Percentiles rank a stretch among this genome's conserved stretches.
These are phyloP conservation scores for Arachis hypogaea DNA, from an alignment of 306 rosid genomes.

Conservation along the genomic window DNA sequence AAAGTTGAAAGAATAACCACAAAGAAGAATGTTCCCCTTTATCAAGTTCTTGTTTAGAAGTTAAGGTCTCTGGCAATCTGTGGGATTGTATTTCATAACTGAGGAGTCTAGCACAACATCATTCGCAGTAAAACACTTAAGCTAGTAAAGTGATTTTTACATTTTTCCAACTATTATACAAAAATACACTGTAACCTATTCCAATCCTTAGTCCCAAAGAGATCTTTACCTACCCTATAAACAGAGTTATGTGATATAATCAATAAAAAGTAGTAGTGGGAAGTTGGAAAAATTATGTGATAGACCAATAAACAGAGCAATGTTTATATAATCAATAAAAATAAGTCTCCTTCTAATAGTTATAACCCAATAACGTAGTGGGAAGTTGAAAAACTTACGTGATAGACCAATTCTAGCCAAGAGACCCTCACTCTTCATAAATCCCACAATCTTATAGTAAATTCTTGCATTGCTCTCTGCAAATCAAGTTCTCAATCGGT, in stretches of 20 bases:
- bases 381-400: slow-evolving; percentile 69
- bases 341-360: slow-evolving; percentile 8
- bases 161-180: slow-evolving; percentile 16
- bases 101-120: slow-evolving; percentile 93
- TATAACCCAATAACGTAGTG: slow-evolving; percentile 18
- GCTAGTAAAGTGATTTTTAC: background rate
- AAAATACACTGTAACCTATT: background rate
- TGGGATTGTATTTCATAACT: slow-evolving; percentile 71
- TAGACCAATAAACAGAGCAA: slow-evolving; percentile 13
- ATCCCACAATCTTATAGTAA: no score
- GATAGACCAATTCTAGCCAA: slow-evolving; percentile 92
- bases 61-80: slow-evolving; percentile 95
- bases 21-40: slow-evolving; percentile 91
- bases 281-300: background rate
- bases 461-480: no score
- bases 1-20: slow-evolving; percentile 97
- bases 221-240: slow-evolving; percentile 15
- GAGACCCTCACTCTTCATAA: background rate
- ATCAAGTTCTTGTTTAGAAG: slow-evolving; percentile 81
- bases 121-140: slow-evolving; percentile 47
- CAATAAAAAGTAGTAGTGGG: background rate
- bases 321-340: background rate
- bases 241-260: background rate
- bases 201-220: slow-evolving; percentile 1
- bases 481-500: no score